Evolutionary conservation across 345 rosid species (phyloP), one percentile per base, ranked within the genome.

Genomic region (Rhodomyrtus tomentosa): DNA sequence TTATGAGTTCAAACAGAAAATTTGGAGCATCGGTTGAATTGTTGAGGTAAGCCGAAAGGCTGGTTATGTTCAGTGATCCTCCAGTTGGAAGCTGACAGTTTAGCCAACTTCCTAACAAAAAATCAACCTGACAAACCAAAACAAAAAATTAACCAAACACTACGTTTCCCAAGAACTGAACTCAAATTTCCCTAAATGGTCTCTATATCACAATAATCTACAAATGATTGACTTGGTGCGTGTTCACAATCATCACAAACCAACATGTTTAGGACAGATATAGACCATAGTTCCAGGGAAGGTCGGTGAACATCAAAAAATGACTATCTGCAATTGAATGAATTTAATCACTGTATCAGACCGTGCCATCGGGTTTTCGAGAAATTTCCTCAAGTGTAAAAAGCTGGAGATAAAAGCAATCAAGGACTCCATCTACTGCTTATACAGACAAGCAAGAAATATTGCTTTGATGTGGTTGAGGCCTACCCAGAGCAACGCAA

Each of bases 71-170:
- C 86, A 95, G 89, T 27, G 91, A 92, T 85, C 85, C 93, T 2
- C 99, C 98, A 29, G 91, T 93, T 83, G 96, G 97, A 40, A 96
- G 92, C 84, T 92, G 87, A 84, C 92, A 88, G 84, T 93, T 94
- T 80, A 96, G 72, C 98, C 98, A 96, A 89, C 98, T 94, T 87
- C 95, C 98, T 86, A 95, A 81, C 80, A 94, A 86, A 89, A 95
- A 91, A 92, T 96, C 98, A 54, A 95, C 92, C 99, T 96, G 93
- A 14, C 29, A 80, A 36, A 62, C 74, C 42, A 32, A 32, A 62
- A 32, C 42, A 32, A 7, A 62, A 32, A 32, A 2, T 62, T 32
- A 62, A 62, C 32, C 42, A 6, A 32, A 32, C 74, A 62, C 16
- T 8, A 62, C 74, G 3, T 8, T 20, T 62, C 16, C 55, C 42